These are phyloP conservation scores for Diaporthe aspalathi DNA, from an alignment of 2,329 filamentous ascomycete species.

Conservation along the genomic window DNA sequence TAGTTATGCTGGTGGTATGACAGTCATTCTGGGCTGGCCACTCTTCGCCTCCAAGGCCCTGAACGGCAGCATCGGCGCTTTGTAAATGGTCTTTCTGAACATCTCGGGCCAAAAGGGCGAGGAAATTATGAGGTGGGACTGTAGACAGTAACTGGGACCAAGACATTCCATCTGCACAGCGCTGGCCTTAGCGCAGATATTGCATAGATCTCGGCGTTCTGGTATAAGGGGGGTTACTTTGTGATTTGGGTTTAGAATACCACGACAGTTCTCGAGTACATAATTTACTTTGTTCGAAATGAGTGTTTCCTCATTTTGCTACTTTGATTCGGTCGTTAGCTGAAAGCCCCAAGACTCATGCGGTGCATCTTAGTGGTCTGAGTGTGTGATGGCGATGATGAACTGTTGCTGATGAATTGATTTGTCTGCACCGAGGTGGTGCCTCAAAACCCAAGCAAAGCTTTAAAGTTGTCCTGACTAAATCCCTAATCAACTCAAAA, in stretches of 20 bases:
- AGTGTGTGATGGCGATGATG: not conserved
- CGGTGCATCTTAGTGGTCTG: not conserved
- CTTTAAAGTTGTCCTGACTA: no score
- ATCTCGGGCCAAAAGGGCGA: not conserved
- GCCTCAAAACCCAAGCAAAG: no score
- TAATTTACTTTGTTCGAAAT: constrained; percentile 33
- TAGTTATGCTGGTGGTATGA: constrained; percentile 52
- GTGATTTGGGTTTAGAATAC: constrained; percentile 28
- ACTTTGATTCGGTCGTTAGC: not conserved
- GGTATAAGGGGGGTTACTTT: constrained; percentile 25
- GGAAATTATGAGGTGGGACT: not conserved
- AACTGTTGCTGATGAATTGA: not conserved
- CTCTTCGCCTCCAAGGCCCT: constrained; percentile 41
- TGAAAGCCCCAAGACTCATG: not conserved
- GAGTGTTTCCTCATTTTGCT: not conserved
- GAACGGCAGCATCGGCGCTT: constrained; percentile 44
- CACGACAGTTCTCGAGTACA: constrained; percentile 22
- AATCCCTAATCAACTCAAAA: no score
- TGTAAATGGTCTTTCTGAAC: constrained; percentile 38
- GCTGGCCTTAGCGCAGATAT: constrained; percentile 25
- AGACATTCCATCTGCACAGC: constrained; percentile 24
- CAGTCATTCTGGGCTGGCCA: constrained; percentile 54
- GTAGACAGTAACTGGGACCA: constrained; percentile 16
- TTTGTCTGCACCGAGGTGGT: no score
- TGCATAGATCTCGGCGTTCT: constrained; percentile 37